Evolutionary conservation across 441 rosid genomes (phyloP).

Genomic region (Macaranga tanarius): DNA sequence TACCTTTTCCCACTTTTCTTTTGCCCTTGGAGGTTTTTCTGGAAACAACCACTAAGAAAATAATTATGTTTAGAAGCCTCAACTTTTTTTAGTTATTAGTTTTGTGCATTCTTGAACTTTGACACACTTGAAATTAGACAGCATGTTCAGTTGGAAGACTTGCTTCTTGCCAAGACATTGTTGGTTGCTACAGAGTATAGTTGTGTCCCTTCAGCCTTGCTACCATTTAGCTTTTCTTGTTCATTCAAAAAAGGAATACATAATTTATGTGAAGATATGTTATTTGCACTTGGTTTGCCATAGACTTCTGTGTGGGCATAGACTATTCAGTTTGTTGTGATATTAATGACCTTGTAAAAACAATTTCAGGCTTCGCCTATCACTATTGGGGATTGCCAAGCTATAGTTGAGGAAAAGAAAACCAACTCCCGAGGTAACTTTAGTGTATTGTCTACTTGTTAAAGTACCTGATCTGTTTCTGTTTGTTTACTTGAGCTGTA

Average conservation of each 20-base stretch:
- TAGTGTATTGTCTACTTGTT: not conserved
- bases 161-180: not conserved
- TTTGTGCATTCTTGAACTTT: not conserved
- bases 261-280: not conserved
- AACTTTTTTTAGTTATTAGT: not conserved
- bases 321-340: not conserved
- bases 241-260: not conserved
- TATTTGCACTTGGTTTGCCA: not conserved
- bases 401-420: conserved; percentile 81
- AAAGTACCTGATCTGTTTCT: not conserved
- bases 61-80: not conserved
- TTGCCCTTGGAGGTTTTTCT: not conserved
- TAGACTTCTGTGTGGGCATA: not conserved
- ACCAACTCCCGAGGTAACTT: conserved; percentile 66
- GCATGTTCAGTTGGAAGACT: not conserved
- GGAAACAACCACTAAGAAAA: not conserved
- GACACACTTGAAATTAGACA: not conserved
- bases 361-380: conserved; percentile 73
- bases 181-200: too few species aligned
- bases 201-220: not conserved
- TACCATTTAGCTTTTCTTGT: not conserved
- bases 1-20: not conserved
- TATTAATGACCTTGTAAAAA: not conserved
- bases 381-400: conserved; percentile 61
- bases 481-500: not conserved